Conservation (phyloP, 208 protist genomes). For the Leishmania lainsoni region DNA sequence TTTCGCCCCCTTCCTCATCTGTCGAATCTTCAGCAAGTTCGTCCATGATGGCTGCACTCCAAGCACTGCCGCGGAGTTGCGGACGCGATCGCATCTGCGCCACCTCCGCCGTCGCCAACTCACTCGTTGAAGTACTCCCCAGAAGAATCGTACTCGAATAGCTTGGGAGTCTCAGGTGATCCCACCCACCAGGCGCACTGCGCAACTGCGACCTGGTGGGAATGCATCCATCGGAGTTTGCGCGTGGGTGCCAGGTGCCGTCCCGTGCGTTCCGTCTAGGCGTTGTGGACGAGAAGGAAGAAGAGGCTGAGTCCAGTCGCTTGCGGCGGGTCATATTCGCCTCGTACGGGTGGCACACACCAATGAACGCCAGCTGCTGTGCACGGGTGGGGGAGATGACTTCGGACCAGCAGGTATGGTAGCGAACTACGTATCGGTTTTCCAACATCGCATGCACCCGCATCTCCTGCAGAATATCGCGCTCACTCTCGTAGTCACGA, state of each 20-base stretch:
- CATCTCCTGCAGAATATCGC: slow-evolving; percentile 72
- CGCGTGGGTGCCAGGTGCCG: neutral
- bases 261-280: neutral
- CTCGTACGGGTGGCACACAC: slow-evolving; percentile 48
- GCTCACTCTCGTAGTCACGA: slow-evolving; percentile 65
- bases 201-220: neutral
- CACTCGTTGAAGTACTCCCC: slow-evolving; percentile 26
- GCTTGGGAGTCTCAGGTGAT: slow-evolving; percentile 23
- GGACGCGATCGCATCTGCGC: neutral
- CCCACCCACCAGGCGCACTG: slow-evolving; percentile 22
- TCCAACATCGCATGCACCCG: slow-evolving; percentile 73
- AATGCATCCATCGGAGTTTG: neutral
- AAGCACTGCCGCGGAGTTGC: slow-evolving; percentile 1
- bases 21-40: slow-evolving; percentile 15
- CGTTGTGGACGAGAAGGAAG: neutral
- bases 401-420: slow-evolving; percentile 86
- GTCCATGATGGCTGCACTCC: slow-evolving; percentile 20
- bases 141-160: slow-evolving; percentile 27
- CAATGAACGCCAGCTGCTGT: slow-evolving; percentile 74
- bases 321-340: slow-evolving; percentile 16
- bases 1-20: slow-evolving; percentile 12
- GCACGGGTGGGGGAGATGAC: slow-evolving; percentile 63
- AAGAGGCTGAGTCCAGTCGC: slow-evolving; percentile 2
- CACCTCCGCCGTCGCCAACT: slow-evolving; percentile 9
- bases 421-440: slow-evolving; percentile 66